A percentile compares a stretch with the other conserved stretches of the same genome.
These are phyloP conservation scores for Smallanthus sonchifolius DNA, from an alignment of 129 eudicot species.

Conservation along the genomic window DNA sequence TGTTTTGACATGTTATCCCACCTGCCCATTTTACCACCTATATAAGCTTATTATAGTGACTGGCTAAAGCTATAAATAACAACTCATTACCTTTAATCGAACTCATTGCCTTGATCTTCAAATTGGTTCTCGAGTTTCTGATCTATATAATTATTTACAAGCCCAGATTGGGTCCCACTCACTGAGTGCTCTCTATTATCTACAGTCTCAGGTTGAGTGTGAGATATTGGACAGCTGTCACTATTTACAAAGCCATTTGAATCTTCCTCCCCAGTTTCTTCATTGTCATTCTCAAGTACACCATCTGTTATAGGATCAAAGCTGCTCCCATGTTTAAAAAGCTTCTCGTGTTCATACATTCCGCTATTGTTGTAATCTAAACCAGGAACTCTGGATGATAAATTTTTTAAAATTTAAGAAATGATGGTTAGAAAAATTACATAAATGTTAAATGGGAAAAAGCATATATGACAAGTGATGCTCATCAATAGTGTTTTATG, in stretches of 20 bases:
- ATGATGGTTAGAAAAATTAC: neutral
- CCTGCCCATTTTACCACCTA: neutral
- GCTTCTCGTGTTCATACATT: slow-evolving; percentile 25
- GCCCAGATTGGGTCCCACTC: slow-evolving; percentile 37
- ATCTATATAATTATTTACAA: slow-evolving; percentile 64
- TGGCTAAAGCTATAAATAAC: neutral
- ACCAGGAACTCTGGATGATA: slow-evolving; percentile 36
- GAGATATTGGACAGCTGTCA: slow-evolving; percentile 40
- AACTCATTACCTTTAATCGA: slow-evolving; percentile 43
- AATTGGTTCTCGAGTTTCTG: slow-evolving; percentile 45
- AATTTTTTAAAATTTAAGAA: neutral
- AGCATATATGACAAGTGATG: neutral
- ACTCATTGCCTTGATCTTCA: slow-evolving; percentile 49
- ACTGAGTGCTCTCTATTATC: slow-evolving; percentile 55
- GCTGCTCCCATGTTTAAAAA: slow-evolving; percentile 15
- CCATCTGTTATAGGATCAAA: slow-evolving; percentile 11
- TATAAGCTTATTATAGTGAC: neutral
- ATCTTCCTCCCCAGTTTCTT: slow-evolving; percentile 30
- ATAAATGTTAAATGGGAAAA: neutral
- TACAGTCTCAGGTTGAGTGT: slow-evolving; percentile 52
- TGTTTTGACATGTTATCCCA: neutral
- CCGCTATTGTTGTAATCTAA: slow-evolving; percentile 3
- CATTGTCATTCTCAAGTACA: slow-evolving; percentile 37
- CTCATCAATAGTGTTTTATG: neutral
- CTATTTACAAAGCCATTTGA: slow-evolving; percentile 60